Conservation (phyloP, 1,139 yeast species). For the Geotrichum citri-aurantii region DNA sequence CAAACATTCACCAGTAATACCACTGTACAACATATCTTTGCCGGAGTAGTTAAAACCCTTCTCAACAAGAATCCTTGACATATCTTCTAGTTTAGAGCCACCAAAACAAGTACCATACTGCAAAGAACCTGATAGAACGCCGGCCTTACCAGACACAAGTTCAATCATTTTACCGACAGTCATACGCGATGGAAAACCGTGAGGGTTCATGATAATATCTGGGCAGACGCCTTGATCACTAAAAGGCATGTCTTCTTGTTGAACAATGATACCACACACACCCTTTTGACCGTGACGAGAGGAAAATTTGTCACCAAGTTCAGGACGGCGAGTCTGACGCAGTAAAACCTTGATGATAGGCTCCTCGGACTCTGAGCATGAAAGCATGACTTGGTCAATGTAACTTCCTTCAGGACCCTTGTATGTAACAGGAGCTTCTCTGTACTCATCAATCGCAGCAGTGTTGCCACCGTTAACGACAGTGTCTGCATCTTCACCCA, state of each 20-base stretch:
- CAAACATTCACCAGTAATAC: conserved; percentile 94
- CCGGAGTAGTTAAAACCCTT: conserved; percentile 94
- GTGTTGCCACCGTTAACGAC: conserved; percentile 22
- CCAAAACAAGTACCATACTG: conserved; percentile 99
- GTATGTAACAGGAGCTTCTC: conserved; percentile 88
- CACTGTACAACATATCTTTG: conserved; percentile 96
- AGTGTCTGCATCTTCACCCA: conserved; percentile 49
- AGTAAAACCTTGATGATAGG: conserved; percentile 85
- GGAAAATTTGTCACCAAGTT: conserved; percentile 93
- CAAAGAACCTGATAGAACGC: conserved; percentile 83
- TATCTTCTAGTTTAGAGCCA: conserved; percentile 89
- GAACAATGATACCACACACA: conserved; percentile 96
- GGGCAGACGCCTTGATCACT: conserved; percentile 86
- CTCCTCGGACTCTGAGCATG: conserved; percentile 91
- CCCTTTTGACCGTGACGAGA: conserved; percentile 98
- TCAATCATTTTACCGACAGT: conserved; percentile 99
- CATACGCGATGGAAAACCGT: conserved; percentile 99
- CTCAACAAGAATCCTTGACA: conserved; percentile 88
- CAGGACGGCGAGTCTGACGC: conserved; percentile 97
- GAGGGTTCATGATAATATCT: conserved; percentile 97
- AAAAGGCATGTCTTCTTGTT: conserved; percentile 94
- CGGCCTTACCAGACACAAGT: conserved; percentile 93
- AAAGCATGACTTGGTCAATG: conserved; percentile 96
- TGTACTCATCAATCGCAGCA: conserved; percentile 45
- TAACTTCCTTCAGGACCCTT: conserved; percentile 95